phyloP scores from a whole-genome alignment of 495 filamentous ascomycete species.

The Apodospora peruviana region DNA sequence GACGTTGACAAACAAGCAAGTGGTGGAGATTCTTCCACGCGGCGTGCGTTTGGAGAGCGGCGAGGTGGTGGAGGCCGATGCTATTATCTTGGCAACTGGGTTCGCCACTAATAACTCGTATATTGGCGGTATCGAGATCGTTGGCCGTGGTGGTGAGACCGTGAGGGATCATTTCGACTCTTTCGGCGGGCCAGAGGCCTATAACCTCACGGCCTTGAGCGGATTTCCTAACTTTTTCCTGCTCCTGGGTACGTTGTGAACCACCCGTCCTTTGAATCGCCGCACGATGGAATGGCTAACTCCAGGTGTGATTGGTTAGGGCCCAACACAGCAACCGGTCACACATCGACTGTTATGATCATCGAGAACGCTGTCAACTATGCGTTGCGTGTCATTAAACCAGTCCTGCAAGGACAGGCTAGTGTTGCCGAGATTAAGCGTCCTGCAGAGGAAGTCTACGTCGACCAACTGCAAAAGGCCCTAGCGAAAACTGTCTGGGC shows the following conservation, averaged over 20 bases:
- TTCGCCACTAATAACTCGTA: not conserved
- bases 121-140: constrained; percentile 1
- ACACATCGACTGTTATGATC: constrained; percentile 28
- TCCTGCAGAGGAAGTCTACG: not conserved
- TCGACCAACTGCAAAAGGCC: not conserved
- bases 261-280: too few relatives aligned
- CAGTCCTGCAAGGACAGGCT: constrained; percentile 21
- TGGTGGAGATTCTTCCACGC: constrained; percentile 23
- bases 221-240: constrained; percentile 33
- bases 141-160: constrained; percentile 17
- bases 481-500: not conserved
- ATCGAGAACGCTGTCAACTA: constrained; percentile 30
- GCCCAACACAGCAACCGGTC: constrained; percentile 5
- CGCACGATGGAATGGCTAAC: too few relatives aligned
- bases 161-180: constrained; percentile 26
- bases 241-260: constrained; percentile 24
- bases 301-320: too few relatives aligned
- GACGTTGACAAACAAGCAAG: constrained; percentile 23
- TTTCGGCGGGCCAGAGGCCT: constrained; percentile 26
- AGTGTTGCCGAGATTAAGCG: constrained; percentile 13
- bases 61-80: not conserved
- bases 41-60: constrained; percentile 15
- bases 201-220: constrained; percentile 21
- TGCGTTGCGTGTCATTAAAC: constrained; percentile 14
- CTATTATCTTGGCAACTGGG: not conserved